Evolutionary conservation across 73 alveolate genomes (phyloP).

Genomic region (Tetrahymena thermophila): DNA sequence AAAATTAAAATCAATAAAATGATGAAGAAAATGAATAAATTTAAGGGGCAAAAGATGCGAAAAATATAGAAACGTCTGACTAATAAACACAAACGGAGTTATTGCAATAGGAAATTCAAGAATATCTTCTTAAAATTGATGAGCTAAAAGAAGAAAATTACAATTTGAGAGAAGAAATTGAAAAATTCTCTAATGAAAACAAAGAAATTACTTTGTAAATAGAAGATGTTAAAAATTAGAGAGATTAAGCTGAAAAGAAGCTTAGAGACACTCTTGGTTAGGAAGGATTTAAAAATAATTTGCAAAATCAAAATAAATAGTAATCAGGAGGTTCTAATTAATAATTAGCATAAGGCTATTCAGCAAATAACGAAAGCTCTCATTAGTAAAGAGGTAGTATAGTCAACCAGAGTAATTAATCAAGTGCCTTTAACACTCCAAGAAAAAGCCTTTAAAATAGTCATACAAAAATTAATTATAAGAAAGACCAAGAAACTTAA

Average conservation of each 20-base stretch:
- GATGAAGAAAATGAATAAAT: background rate
- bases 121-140: background rate
- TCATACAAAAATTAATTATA: background rate
- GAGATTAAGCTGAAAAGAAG: background rate
- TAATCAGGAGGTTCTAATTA: background rate
- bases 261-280: background rate
- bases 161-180: background rate
- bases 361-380: background rate
- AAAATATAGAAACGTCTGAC: background rate
- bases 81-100: background rate
- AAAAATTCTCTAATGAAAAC: background rate
- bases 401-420: background rate
- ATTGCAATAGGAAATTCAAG: background rate
- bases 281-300: background rate
- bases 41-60: background rate
- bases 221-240: background rate
- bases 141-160: background rate
- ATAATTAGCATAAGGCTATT: background rate
- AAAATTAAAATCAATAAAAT: background rate
- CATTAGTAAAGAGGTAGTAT: background rate
- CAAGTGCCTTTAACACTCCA: background rate
- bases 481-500: background rate
- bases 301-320: background rate
- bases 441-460: background rate
- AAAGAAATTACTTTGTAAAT: background rate